Evolutionary conservation across 176 grass and related monocot species (phyloP).

Genomic region (Luzula sylvatica): DNA sequence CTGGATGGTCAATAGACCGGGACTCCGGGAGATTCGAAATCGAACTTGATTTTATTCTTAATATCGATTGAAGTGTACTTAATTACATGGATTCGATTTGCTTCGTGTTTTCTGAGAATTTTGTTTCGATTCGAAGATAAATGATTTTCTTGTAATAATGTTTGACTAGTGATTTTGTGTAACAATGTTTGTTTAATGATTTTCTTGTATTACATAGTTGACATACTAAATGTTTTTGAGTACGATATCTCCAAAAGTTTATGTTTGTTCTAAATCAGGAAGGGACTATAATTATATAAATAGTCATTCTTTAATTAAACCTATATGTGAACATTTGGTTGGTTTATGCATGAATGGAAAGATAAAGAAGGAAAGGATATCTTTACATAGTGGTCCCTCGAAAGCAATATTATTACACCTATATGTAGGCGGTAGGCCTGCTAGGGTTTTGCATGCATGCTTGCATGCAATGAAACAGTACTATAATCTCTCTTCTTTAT

Average conservation of each 20-base stretch:
- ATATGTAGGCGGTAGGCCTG: slow-evolving; percentile 1
- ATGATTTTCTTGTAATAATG: not conserved
- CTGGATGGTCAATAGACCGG: slow-evolving; percentile 18
- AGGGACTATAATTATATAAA: too few species aligned
- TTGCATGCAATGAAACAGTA: slow-evolving; percentile 1
- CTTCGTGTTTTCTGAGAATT: not conserved
- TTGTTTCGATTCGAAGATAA: not conserved
- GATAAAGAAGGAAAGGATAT: not conserved
- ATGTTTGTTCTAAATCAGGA: too few species aligned
- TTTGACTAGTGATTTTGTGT: not conserved
- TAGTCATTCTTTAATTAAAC: too few species aligned
- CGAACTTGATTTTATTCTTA: not conserved
- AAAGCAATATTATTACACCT: not conserved
- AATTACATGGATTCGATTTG: not conserved
- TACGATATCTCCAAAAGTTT: too few species aligned
- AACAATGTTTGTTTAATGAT: not conserved
- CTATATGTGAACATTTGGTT: too few species aligned
- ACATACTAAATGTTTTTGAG: not conserved
- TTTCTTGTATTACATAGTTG: not conserved
- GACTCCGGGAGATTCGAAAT: not conserved
- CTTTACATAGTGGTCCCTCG: not conserved
- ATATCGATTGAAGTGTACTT: not conserved
- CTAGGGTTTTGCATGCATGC: not conserved
- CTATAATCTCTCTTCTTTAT: not conserved
- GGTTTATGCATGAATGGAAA: not conserved